Percentiles rank a stretch among this genome's conserved stretches.
These are phyloP conservation scores for Iberis pinnata DNA, from an alignment of 345 rosid species.

Conservation along the genomic window DNA sequence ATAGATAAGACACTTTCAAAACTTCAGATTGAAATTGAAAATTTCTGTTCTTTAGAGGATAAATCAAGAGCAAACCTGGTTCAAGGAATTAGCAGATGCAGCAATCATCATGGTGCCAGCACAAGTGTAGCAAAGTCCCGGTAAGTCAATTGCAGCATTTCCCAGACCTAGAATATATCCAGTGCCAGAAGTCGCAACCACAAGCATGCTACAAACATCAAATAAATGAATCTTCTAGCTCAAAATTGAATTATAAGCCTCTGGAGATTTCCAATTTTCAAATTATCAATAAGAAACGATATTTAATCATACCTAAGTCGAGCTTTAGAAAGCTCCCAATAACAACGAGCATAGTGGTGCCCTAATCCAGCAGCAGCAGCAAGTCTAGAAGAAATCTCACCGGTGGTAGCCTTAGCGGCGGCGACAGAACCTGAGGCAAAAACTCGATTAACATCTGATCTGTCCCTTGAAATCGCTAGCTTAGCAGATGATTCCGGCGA, in stretches of 20 bases:
- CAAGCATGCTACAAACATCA: constrained; percentile 54
- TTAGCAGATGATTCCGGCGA: constrained; percentile 29
- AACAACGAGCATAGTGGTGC: constrained; percentile 64
- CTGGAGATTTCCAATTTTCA: background rate
- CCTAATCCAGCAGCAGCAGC: constrained; percentile 33
- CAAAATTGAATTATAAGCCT: background rate
- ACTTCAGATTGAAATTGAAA: background rate
- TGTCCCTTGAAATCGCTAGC: constrained; percentile 27
- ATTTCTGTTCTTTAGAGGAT: background rate
- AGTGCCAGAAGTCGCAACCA: constrained; percentile 96
- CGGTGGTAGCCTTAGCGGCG: constrained; percentile 8
- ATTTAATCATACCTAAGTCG: constrained; percentile 66
- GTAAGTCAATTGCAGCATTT: constrained; percentile 47
- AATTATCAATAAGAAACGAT: no score
- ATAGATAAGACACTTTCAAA: background rate
- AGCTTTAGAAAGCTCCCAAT: constrained; percentile 95
- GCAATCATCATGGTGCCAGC: constrained; percentile 97
- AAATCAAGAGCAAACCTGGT: constrained; percentile 49
- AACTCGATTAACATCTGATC: constrained; percentile 37
- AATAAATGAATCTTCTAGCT: background rate
- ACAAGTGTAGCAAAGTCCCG: constrained; percentile 88
- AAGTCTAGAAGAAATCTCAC: constrained; percentile 29
- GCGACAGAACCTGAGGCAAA: constrained; percentile 20
- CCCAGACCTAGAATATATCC: constrained; percentile 84
- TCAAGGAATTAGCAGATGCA: constrained; percentile 88